A percentile compares a stretch with the other conserved stretches of the same genome.
phyloP scores from a whole-genome alignment of 345 rosid genomes.

The Hibiscus tridactylites region DNA sequence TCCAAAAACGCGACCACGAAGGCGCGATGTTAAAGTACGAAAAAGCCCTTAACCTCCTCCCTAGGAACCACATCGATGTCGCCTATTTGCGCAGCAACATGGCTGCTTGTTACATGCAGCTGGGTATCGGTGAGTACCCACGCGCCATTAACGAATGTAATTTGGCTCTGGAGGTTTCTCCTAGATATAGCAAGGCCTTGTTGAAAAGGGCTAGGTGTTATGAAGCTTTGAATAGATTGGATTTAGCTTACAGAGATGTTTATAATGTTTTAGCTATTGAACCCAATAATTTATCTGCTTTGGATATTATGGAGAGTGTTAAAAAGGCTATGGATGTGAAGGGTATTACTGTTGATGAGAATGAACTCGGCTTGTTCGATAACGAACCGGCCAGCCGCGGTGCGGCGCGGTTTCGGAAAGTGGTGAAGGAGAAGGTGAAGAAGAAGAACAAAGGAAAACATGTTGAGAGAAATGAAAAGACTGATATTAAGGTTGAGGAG shows the following conservation, averaged over 20 bases:
- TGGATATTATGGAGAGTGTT: not conserved
- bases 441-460: conserved; percentile 43
- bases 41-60: conserved; percentile 87
- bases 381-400: not conserved
- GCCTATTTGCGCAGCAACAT: conserved; percentile 72
- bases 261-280: not conserved
- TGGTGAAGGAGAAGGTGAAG: conserved; percentile 56
- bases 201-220: not conserved
- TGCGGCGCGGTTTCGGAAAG: conserved; percentile 31
- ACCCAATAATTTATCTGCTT: not conserved
- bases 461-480: conserved; percentile 16
- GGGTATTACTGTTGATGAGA: not conserved
- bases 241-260: not conserved
- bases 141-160: conserved; percentile 82
- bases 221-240: not conserved
- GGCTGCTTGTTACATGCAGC: conserved; percentile 90
- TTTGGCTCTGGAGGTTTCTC: not conserved
- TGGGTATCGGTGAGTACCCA: conserved; percentile 93
- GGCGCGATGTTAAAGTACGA: conserved; percentile 33
- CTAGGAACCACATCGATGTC: conserved; percentile 65
- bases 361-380: not conserved
- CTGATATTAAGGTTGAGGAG: conserved; percentile 30
- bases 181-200: not conserved
- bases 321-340: not conserved
- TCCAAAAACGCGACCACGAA: not conserved